Evolutionary conservation across 495 filamentous ascomycete species (phyloP).

Genomic region (Penicillium arizonense): DNA sequence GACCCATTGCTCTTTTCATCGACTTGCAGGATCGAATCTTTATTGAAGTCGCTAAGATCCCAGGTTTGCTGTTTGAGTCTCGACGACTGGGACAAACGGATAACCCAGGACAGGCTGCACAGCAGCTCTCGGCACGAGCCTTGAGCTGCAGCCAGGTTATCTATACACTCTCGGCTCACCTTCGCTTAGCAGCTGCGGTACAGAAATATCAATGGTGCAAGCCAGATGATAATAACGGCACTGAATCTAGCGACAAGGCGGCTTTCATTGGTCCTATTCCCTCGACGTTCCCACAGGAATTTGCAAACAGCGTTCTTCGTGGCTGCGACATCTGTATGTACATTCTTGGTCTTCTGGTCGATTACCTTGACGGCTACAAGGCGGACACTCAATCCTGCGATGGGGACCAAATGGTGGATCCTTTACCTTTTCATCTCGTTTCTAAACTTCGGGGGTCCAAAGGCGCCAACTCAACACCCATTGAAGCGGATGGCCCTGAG

Average conservation of each 20-base stretch:
- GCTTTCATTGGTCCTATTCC: constrained; percentile 21
- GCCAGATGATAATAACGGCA: neutral
- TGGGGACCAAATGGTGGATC: neutral
- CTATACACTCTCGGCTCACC: constrained; percentile 5
- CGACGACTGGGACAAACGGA: constrained; percentile 5
- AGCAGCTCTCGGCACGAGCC: neutral
- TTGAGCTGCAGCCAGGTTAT: constrained; percentile 5
- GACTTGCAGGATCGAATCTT: constrained; percentile 25
- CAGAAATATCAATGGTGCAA: constrained; percentile 6
- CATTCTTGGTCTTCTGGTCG: constrained; percentile 15
- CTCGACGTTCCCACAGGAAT: constrained; percentile 17
- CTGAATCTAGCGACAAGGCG: neutral
- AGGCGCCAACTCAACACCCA: neutral
- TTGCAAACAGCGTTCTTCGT: constrained; percentile 21
- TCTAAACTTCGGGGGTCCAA: constrained; percentile 8
- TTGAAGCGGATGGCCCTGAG: neutral
- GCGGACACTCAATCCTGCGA: neutral
- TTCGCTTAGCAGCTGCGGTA: constrained; percentile 14
- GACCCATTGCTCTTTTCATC: constrained; percentile 17
- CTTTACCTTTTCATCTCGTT: constrained; percentile 16
- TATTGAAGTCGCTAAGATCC: constrained; percentile 20
- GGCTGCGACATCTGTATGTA: constrained; percentile 15
- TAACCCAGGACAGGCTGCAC: neutral
- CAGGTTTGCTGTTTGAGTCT: constrained; percentile 15
- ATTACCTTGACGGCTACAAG: constrained; percentile 7